phyloP scores from a whole-genome alignment of 1,284 basidiomycete species.

The Ganoderma lingzhi region DNA sequence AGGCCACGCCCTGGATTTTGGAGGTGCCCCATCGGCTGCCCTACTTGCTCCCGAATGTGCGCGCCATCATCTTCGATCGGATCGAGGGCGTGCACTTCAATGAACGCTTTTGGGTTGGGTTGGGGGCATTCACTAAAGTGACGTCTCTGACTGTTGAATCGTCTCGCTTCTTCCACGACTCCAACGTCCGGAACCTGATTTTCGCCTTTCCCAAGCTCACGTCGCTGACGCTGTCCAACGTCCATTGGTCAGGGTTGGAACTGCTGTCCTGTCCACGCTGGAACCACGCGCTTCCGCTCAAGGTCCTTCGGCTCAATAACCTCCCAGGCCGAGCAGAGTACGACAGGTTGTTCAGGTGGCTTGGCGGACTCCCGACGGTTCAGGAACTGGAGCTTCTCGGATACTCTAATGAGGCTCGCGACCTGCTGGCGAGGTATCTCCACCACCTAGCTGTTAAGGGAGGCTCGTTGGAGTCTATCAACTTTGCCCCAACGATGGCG shows the following conservation, averaged over 20 bases:
- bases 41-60: slow-evolving; percentile 11
- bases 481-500: slow-evolving; percentile 7
- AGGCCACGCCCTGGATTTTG: slow-evolving; percentile 14
- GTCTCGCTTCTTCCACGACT: not conserved
- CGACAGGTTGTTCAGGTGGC: slow-evolving; percentile 8
- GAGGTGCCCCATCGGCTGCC: slow-evolving; percentile 1
- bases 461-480: slow-evolving; percentile 8
- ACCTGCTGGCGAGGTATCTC: slow-evolving; percentile 7
- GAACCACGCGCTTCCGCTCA: slow-evolving; percentile 8
- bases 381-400: slow-evolving; percentile 9
- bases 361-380: not conserved
- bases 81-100: slow-evolving; percentile 8
- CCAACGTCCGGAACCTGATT: slow-evolving; percentile 5
- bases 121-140: slow-evolving; percentile 3
- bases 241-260: slow-evolving; percentile 4
- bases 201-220: slow-evolving; percentile 14
- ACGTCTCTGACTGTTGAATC: slow-evolving; percentile 3
- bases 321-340: slow-evolving; percentile 1
- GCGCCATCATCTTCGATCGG: slow-evolving; percentile 13
- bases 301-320: slow-evolving; percentile 6
- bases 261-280: not conserved
- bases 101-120: not conserved
- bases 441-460: not conserved
- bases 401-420: not conserved
- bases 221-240: slow-evolving; percentile 11